A percentile compares a stretch with the other conserved stretches of the same genome.
These are phyloP conservation scores for Paramecium pentaurelia DNA, from an alignment of 73 alveolate species.

Conservation along the genomic window DNA sequence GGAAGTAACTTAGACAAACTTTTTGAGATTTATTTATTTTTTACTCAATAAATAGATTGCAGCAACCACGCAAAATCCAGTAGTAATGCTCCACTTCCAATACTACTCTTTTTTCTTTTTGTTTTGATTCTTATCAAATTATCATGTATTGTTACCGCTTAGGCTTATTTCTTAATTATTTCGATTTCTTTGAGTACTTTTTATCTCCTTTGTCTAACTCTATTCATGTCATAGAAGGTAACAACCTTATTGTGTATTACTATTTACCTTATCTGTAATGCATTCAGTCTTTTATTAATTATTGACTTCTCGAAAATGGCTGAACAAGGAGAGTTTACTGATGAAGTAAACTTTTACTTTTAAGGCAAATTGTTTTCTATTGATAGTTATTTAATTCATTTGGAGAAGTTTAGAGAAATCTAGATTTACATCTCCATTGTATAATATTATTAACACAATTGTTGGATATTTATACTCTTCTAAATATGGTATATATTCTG, in stretches of 20 bases:
- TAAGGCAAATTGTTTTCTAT: background rate
- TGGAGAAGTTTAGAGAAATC: background rate
- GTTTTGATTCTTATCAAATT: background rate
- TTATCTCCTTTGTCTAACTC: constrained; percentile 11
- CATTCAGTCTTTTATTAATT: constrained; percentile 34
- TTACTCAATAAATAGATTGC: background rate
- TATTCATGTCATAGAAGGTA: constrained; percentile 38
- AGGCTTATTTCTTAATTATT: background rate
- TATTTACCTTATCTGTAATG: constrained; percentile 32
- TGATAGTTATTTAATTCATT: background rate
- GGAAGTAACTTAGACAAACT: background rate
- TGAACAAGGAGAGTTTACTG: constrained; percentile 12
- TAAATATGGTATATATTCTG: constrained; percentile 37
- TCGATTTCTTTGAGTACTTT: constrained; percentile 24
- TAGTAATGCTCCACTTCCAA: background rate
- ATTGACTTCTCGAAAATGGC: constrained; percentile 18
- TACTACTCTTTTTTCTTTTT: background rate
- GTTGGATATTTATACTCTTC: background rate
- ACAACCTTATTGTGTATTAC: background rate
- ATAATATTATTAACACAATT: background rate
- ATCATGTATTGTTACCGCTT: background rate
- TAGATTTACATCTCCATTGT: constrained; percentile 30
- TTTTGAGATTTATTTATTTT: constrained; percentile 5
- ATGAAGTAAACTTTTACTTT: background rate
- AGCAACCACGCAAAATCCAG: background rate